Evolutionary conservation across 176 grass and related monocot genomes (phyloP), one percentile per base, ranked within the genome.

Genomic region (bread wheat (Triticum aestivum)): DNA sequence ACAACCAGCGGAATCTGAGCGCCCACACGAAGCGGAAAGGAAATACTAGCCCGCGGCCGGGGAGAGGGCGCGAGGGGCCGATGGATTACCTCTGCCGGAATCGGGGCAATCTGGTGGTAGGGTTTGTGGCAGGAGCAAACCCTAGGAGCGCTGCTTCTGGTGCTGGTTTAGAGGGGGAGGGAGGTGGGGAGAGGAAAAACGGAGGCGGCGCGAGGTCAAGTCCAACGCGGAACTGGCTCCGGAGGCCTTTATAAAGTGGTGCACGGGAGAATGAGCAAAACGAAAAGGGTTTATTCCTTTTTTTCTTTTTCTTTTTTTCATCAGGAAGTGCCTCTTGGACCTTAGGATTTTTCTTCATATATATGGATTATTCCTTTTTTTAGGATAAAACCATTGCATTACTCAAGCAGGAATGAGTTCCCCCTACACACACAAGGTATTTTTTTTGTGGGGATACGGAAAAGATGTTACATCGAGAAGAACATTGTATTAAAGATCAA

Each of bases 81-180:
- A 77, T 6, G 39, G 62, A 54, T 86, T 88, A 88, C 86, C 89
- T 88, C 8, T 70, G 70, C 87, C 21, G 77, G 13, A 88, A 33
- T 52, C 82, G 30, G 77, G 47, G 71, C 69, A 54, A 62, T 85
- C 69, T 65, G 62, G 61, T 0, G 89, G 85, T 23, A 79, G 47
- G 42, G 38, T 17, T 79, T 71, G 69, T 8, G 17, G 61, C 5
- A 9, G 32, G 24, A 84, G 81, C 77, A 88, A 91, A 91, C 89
- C 89, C 86, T 91, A 91, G 85, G 49, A 26, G 47, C 24, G 81
- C 69, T 17, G 77, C 85, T 84, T 80, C 59, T 82, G 34, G 69
- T 61, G 81, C 89, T 81, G 82, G 69, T 91, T 82, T 61, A 83
- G 65, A 58, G 52, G 56, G 69, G 44, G 69, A 11, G 37, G 11